Base-by-base conservation (phyloP, 2,329 filamentous ascomycete genomes). In the Trichoderma sp. region DNA sequence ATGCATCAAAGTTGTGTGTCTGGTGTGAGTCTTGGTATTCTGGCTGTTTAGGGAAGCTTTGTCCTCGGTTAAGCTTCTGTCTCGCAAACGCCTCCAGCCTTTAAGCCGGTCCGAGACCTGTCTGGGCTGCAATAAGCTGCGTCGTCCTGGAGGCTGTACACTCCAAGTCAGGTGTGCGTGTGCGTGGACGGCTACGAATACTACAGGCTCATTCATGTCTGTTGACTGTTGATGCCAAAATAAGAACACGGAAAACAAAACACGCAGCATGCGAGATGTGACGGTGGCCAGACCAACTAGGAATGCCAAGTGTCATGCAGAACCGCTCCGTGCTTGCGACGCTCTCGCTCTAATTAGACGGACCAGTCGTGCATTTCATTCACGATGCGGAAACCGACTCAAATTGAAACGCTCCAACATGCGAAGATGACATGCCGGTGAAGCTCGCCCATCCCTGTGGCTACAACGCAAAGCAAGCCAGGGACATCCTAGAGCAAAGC, bases 381-480 rank as follows among this genome's bases (percentile, higher is more conserved):
- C 65, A 28, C 47, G 53, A 30, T 47, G 26, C 56, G 53, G 15
- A 57, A 68, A 68, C 60, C 14, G 65, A 60, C 65, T 68, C 65
- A 68, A 60, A 43, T 68, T 68, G 65, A 68, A 68, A 68, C 65
- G 65, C 53, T 68, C 53, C 18, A 47, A 47, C 36, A 32, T 32
- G 36, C 36, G 65, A 58, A 47, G 21, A 28, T 51, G 43, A 60
- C 65, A 68, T 68, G 56, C 65, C 65, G 43, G 65, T 36, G 34
- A 68, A 32, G 56, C 53, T 68, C 18, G 53, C 65, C 65, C 65
- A 68, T 58, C 34, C 36, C 56, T 24, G 39, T 26, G n/a, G 53
- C 65, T 32, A 68, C 53, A 30, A 4, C 36, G 21, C 34, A 58
- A 14, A 30, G 34, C 65, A 30, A 68, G 39, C 65, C 34, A 24